Evolutionary conservation across 768 basidiomycete species (phyloP).

Genomic region (Amanita brunnescens): DNA sequence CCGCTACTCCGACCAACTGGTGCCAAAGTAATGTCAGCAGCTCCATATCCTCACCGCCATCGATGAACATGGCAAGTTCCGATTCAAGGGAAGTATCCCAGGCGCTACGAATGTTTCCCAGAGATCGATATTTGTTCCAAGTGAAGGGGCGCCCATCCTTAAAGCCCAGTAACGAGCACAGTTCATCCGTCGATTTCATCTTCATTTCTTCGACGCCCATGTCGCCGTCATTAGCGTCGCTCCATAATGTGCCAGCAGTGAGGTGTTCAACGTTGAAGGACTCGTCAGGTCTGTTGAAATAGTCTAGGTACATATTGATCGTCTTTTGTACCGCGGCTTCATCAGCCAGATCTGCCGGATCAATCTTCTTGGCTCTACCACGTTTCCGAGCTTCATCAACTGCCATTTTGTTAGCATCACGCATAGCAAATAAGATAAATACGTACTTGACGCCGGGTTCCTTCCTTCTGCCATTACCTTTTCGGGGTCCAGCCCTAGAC

Average conservation of each 20-base stretch:
- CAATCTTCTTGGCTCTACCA: neutral
- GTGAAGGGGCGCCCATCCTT: neutral
- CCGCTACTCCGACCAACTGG: slow-evolving; percentile 1
- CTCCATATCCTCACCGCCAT: neutral
- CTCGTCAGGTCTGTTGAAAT: neutral
- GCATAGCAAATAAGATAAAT: too few relatives aligned
- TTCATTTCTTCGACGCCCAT: slow-evolving; percentile 6
- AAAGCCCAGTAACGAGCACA: neutral
- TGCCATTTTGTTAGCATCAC: neutral
- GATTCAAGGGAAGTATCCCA: neutral
- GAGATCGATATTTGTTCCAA: neutral
- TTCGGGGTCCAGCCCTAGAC: neutral
- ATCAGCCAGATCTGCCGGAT: neutral
- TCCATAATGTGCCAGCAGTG: neutral
- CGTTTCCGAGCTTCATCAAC: too few relatives aligned
- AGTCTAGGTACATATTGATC: neutral
- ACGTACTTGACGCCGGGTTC: too few relatives aligned
- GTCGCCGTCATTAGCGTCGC: neutral
- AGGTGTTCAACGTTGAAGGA: too few relatives aligned
- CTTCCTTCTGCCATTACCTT: too few relatives aligned
- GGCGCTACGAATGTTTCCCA: neutral
- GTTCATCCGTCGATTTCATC: neutral
- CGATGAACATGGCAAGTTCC: neutral
- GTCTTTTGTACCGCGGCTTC: neutral
- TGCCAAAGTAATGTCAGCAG: slow-evolving; percentile 5